Evolutionary conservation across 169 alveolate genomes (phyloP), one percentile per base, ranked within the genome.

Genomic region (Cryptosporidium parvum): DNA sequence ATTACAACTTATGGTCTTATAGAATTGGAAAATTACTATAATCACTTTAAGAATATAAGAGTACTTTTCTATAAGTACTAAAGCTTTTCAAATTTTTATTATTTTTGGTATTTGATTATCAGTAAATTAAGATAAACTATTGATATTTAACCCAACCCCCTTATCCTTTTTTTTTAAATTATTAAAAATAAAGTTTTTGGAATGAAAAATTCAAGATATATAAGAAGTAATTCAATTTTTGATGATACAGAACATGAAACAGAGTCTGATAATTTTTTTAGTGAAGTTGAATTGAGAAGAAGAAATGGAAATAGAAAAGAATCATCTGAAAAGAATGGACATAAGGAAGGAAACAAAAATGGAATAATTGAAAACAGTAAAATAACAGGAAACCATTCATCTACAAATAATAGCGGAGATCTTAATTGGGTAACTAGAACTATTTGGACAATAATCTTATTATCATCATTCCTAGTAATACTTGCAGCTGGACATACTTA

Each of bases 401-500:
- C 42, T 4, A n/a, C 65, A 70, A 21, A 73, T 59, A n/a, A 31
- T 31, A 18, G 48, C 2, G 33, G 45, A 2, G 75, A 65, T 33
- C 37, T 61, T 89, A 85, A 80, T 84, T 80, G 73, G 75, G 53
- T 80, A 14, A 80, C 89, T 65, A 84, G 97, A 87, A 92, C 92
- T 2, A 75, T 86, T 39, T 96, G 97, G 95, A 92, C 97, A 51
- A 44, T 96, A 29, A 85, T 95, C 51, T 91, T 97, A 92, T 71
- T 94, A 1, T 69, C 92, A 21, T 69, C 87, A 3, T 95, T 93
- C 91, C 53, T 94, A 35, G 45, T 94, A 26, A 92, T 95, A 42
- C 87, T 97, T 67, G 95, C 97, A 37, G 95, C 96, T 65, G 99
- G 99, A 29, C 98, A 96, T 85, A 91, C 95, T 68, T 97, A 97